phyloP scores from a whole-genome alignment of 257 asterid species.

The Lavandula angustifolia region DNA sequence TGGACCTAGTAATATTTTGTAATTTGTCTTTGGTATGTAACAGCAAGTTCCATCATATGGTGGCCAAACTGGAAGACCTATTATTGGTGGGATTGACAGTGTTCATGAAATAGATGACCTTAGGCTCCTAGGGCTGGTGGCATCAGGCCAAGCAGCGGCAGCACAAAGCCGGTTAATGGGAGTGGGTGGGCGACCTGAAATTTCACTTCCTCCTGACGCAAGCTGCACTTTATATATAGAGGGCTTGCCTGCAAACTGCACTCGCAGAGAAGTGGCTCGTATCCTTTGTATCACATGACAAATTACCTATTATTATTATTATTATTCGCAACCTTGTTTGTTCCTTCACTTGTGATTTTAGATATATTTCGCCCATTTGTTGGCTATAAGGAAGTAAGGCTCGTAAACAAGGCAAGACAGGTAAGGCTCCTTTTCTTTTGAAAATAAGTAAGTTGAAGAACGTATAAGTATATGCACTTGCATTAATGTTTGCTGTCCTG shows the following conservation, averaged over 20 bases:
- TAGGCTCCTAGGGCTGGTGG: slow-evolving; percentile 41
- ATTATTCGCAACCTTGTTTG: slow-evolving; percentile 9
- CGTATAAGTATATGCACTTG: background rate
- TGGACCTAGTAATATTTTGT: background rate
- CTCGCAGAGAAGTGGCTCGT: slow-evolving; percentile 80
- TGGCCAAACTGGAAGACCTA: slow-evolving; percentile 55
- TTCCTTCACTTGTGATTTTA: slow-evolving; percentile 52
- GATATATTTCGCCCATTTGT: slow-evolving; percentile 78
- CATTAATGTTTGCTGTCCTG: slow-evolving; percentile 10
- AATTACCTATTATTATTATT: background rate
- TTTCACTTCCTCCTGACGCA: slow-evolving; percentile 71
- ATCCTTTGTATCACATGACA: slow-evolving; percentile 48
- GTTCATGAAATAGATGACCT: slow-evolving; percentile 51
- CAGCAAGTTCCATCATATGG: slow-evolving; percentile 53
- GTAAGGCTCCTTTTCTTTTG: slow-evolving; percentile 39
- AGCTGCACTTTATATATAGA: slow-evolving; percentile 54
- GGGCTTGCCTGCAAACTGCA: slow-evolving; percentile 46
- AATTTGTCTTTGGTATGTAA: slow-evolving; percentile 25
- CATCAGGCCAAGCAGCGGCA: slow-evolving; percentile 38
- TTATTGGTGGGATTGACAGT: slow-evolving; percentile 43
- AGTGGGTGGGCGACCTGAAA: slow-evolving; percentile 50
- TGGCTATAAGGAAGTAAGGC: slow-evolving; percentile 78
- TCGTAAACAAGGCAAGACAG: slow-evolving; percentile 71
- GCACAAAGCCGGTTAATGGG: slow-evolving; percentile 44
- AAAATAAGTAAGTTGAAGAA: background rate